phyloP scores from a whole-genome alignment of 805 yeast genomes.

The Cyberlindnera xylosilytica region DNA sequence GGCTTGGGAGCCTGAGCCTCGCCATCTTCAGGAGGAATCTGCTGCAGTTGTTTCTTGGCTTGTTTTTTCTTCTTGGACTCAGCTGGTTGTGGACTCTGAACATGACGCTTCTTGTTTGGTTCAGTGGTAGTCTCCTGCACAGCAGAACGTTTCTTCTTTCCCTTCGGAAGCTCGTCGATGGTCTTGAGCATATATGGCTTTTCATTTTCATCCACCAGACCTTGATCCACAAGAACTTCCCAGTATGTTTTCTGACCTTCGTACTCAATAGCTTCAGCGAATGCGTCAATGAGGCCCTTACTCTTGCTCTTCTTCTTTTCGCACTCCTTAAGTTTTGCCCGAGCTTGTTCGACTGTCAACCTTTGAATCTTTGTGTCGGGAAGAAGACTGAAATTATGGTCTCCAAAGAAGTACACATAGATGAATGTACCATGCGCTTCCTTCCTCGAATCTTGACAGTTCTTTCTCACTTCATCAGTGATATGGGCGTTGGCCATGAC shows the following conservation, averaged over 20 bases:
- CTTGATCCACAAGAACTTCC: background rate
- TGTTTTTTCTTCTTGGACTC: too few relatives aligned
- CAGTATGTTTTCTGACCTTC: conserved; percentile 1
- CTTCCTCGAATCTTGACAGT: background rate
- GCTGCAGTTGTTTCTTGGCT: too few relatives aligned
- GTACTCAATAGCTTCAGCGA: background rate
- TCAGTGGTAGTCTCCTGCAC: too few relatives aligned
- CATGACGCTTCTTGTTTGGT: too few relatives aligned
- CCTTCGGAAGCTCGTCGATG: too few relatives aligned
- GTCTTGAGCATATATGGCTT: background rate
- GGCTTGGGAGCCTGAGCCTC: too few relatives aligned
- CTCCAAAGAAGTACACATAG: conserved; percentile 11
- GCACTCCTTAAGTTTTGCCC: background rate
- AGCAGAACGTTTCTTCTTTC: too few relatives aligned
- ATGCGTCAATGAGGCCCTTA: conserved; percentile 1
- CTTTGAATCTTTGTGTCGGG: background rate
- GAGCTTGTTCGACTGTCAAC: background rate
- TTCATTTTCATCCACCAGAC: background rate
- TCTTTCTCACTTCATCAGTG: background rate
- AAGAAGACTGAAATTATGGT: conserved; percentile 2
- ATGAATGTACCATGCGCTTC: background rate
- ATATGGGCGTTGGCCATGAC: background rate
- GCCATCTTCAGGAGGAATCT: too few relatives aligned
- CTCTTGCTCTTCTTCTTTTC: too few relatives aligned
- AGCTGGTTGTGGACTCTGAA: too few relatives aligned